Evolutionary conservation across 805 yeast species (phyloP), one percentile per base, ranked within the genome.

Genomic region (Myxozyma mucilagina): DNA sequence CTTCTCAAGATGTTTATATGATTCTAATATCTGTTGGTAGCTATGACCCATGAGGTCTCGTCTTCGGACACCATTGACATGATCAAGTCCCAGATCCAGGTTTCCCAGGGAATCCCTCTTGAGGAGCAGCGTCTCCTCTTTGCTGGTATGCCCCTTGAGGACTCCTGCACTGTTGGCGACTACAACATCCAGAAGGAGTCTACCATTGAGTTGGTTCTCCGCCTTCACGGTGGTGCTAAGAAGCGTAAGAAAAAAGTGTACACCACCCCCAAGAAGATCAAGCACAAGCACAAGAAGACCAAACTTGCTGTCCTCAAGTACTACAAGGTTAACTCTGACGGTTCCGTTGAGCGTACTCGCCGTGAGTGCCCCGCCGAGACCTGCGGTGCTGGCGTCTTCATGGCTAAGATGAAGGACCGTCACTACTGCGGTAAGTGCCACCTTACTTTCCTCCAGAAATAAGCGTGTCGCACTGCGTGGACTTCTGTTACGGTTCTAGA

Each of bases 211-310:
- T 86, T 93, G 82, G 98, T 93, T 70, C 83, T 93, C 71, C 91
- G 97, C 86, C 89, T 93, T 79, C 90, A 97, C 84, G 98, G 98
- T 79, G 97, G 97, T 83, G 97, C 97, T 85, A 94, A 92, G 90
- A 94, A 94, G 94, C 93, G 97, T 87, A 94, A 94, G 94, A 94
- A 94, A 97, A 93, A 93, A 96, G 97, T 91, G 79, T 94, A 93
- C 93, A 93, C 98, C 84, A 93, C 98, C 79, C 99, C 99, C 86
- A 94, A 94, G 92, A 96, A 92, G 89, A 90, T 94, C 84, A 90
- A 83, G 84, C 98, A 94, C 96, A 92, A 91, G 89, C 97, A 90
- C 89, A 94, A 89, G 90, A 94, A 93, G 87, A 90, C 89, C 83
- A 94, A 94, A 89, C 86, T 94, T 78, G 98, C 97, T 82, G 97